phyloP scores from a whole-genome alignment of 2,329 filamentous ascomycete species.

The Fusarium camptoceras region DNA sequence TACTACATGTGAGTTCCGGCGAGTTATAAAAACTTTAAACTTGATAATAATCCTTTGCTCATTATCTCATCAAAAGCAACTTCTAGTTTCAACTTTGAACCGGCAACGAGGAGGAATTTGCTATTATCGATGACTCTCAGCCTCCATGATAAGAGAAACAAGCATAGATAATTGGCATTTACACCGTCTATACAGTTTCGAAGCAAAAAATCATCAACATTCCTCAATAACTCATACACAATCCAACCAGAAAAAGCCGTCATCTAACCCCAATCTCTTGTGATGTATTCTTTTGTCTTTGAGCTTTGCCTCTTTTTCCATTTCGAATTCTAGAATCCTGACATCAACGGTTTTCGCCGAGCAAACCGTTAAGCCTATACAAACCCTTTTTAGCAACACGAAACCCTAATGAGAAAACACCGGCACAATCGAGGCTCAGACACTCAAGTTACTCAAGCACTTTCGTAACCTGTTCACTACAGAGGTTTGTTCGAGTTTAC shows the following conservation, averaged over 20 bases:
- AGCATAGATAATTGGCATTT: background rate
- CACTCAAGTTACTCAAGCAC: background rate
- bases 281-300: background rate
- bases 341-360: background rate
- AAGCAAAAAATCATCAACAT: background rate
- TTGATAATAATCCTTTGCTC: background rate
- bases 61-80: background rate
- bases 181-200: background rate
- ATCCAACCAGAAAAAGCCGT: background rate
- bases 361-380: background rate
- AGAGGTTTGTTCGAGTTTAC: background rate
- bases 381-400: background rate
- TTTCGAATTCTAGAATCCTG: background rate
- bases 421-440: background rate
- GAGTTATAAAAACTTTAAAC: background rate
- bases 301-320: background rate
- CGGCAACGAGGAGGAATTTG: background rate
- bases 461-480: background rate
- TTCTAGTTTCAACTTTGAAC: background rate
- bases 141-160: background rate
- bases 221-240: background rate
- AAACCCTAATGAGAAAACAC: background rate
- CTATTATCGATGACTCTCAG: background rate
- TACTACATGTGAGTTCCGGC: background rate
- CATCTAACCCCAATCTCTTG: background rate